Base-by-base conservation (phyloP, 2,329 filamentous ascomycete species). In the Aschersonia sp. region DNA sequence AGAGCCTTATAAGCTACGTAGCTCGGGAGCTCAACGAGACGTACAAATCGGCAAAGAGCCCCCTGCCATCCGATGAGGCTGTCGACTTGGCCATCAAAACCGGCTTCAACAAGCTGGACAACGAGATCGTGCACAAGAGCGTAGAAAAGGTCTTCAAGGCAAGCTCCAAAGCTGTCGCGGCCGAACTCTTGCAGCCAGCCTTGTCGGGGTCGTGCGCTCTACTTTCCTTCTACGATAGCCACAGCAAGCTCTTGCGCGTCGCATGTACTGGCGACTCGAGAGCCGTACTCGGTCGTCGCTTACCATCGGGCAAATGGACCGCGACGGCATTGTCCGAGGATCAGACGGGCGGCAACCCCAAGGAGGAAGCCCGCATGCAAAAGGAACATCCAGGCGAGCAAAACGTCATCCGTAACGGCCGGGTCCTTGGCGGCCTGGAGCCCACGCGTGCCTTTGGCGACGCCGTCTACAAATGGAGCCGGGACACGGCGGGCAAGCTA, bases 241-340 rank as follows among this genome's bases (percentile, higher is more conserved):
- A 77, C 45, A 84, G 84, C 42, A 88, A 94, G 61, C 79, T 92
- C 41, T 74, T 98, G 12, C 81, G 88, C n/a, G 87, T 97, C 10
- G 92, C 92, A 9, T 95, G 88, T 62, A 95, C 92, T 0, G 92
- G 92, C 47, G 92, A 98, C 65, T 95, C 88, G n/a, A 80, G 92
- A 42, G 92, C 92, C 12, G 87, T 98, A 2, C 76, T 98, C 8
- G 92, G 92, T 10, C 83, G 89, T 42, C 79, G 86, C 54, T 79
- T 78, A 5, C 62, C 66, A 12, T 87, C 77, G 50, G 90, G 90
- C 48, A 95, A 95, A 66, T 98, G 92, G 92, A 84, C 81, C 6
- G 92, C 90, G 32, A 94, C 83, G 1, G 77, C 90, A 1, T 74
- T 98, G 1, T 95, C 89, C 0, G 82, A 88, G 49, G 92, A 98